Conservation (phyloP, 768 basidiomycete genomes). For the Antrodiella citrinella region DNA sequence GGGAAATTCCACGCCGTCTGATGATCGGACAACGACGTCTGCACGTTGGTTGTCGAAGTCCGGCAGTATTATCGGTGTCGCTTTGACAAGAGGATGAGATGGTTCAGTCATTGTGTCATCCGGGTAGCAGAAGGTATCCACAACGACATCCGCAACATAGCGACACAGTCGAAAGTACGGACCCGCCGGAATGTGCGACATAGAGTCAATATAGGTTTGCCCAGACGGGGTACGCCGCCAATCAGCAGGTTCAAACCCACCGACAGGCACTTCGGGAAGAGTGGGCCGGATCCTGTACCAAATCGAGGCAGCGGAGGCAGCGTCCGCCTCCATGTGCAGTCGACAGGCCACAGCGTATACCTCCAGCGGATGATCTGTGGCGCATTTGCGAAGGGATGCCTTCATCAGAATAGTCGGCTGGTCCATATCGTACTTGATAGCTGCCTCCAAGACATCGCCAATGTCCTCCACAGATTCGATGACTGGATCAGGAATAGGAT, state of each 20-base stretch:
- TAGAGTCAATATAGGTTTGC: slow-evolving; percentile 7
- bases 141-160: slow-evolving; percentile 1
- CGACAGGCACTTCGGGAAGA: not conserved
- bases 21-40: slow-evolving; percentile 11
- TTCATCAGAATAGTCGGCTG: slow-evolving; percentile 7
- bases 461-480: slow-evolving; percentile 5
- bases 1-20: slow-evolving; percentile 9
- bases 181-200: slow-evolving; percentile 11
- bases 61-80: not conserved
- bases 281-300: not conserved
- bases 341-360: slow-evolving; percentile 13
- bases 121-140: not conserved
- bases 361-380: slow-evolving; percentile 6
- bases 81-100: not conserved
- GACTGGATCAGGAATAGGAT: slow-evolving; percentile 7
- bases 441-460: slow-evolving; percentile 14
- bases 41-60: not conserved
- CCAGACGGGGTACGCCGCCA: slow-evolving; percentile 1
- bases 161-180: slow-evolving; percentile 13
- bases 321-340: slow-evolving; percentile 12
- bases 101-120: not conserved
- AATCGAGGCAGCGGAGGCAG: slow-evolving; percentile 7
- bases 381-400: slow-evolving; percentile 1
- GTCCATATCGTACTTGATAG: slow-evolving; percentile 17
- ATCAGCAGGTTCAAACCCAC: not conserved